Base-by-base conservation (phyloP, 306 rosid genomes). In the Dicorynia guianensis region DNA sequence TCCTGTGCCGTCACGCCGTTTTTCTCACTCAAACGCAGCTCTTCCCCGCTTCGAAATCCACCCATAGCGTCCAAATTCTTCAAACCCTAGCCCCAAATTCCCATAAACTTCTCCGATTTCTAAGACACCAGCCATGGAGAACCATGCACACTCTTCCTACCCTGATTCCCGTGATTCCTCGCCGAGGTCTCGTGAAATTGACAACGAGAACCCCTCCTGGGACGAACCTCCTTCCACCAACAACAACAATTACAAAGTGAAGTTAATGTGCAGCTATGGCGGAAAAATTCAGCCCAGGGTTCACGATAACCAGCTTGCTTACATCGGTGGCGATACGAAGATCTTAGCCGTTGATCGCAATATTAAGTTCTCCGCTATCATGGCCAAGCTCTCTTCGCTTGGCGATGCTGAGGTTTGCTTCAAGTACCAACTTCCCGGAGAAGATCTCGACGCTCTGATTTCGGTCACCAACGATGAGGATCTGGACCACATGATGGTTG, bases 361-460 rank as follows among this genome's bases (percentile, higher is more conserved):
- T 67, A 47, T 87, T 71, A 78, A 63, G 72, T 80, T 89, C 84
- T 63, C 84, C 12, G 72, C 86, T 36, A 54, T 87, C 42, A 59
- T 78, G 33, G 53, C 85, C 57, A 86, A 82, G 85, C 89, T 89
- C 30, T 75, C 88, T 7, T 78, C 88, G 33, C 75, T 89, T 15
- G 82, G 76, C 48, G 79, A 62, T 5, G 65, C 63, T 30, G 74
- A 74, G 2, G 76, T 85, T 77, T 82, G 80, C 80, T 74, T 89
- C 81, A 89, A 89, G 82, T 89, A 89, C 66, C 91, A 87, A 70
- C 88, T 87, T 25, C 91, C 86, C 0, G 88, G 89, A 8, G 91
- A 89, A 50, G 93, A 85, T 52, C 93, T 89, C 67, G 93, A 89
- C 55, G 89, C 89, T n/a, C 85, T 89, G 76, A 89, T 87, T 47